Base-by-base conservation (phyloP, 2,329 filamentous ascomycete species). In the Exophiala dermatitidis region DNA sequence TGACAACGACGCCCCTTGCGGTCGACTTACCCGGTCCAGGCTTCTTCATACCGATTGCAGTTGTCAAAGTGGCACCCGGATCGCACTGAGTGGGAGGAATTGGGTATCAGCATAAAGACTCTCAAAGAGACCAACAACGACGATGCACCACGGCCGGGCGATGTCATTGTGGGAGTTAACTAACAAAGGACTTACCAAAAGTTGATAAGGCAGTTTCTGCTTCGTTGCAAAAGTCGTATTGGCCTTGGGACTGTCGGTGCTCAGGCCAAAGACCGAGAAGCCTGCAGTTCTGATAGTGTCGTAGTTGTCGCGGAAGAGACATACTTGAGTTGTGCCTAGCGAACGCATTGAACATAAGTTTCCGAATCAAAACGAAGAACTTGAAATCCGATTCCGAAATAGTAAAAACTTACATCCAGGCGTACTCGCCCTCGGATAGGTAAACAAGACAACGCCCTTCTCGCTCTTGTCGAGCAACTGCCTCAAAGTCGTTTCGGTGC, bases 191-290 rank as follows among this genome's bases (percentile, higher is more conserved):
- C 55, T 54, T 28, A 60, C 58, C 50, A 98, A 80, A 43, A 98
- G 81, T 34, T 86, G 76, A 70, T 95, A 98, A 3, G 85, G 88
- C 50, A 97, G 80, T 59, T 86, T 88, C 71, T 97, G 88, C 75
- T 95, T 95, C 38, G 83, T 84, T 72, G 89, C 86, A 79, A 97
- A 98, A 43, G 82, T 88, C 28, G 88, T 90, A 75, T 98, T 98
- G 65, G 89, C 83, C 73, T 93, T 95, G 65, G 89, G 83, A 45
- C 84, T 86, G 74, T 97, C 93, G 63, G 81, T 81, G 58, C 88
- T 94, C 47, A 98, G 83, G 52, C 93, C 93, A 69, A 88, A 97
- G 72, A 98, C 89, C 67, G 84, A 79, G 56, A 95, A 81, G 5
- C 91, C 91, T 51, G 82, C 85, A 30, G 82, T 79, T 7, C 86